phyloP scores from a whole-genome alignment of 2,329 filamentous ascomycete species.

The Triangularia setosa region DNA sequence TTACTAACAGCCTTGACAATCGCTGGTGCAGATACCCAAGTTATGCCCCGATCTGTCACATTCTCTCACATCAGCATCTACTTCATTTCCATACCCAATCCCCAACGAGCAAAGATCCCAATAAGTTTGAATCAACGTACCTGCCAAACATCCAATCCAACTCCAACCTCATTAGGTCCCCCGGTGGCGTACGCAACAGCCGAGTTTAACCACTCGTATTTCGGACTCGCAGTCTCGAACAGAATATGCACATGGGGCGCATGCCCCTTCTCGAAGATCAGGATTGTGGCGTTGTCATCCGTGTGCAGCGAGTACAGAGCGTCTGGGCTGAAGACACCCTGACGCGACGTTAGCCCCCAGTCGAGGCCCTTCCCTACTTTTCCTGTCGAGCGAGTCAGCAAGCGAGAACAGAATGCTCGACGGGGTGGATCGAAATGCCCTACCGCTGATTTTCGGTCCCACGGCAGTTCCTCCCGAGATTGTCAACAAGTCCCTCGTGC shows the following conservation, averaged over 20 bases:
- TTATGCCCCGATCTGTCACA: not conserved
- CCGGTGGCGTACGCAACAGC: slow-evolving; percentile 27
- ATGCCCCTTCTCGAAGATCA: slow-evolving; percentile 35
- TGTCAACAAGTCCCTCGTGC: slow-evolving; percentile 30
- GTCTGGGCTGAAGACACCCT: slow-evolving; percentile 37
- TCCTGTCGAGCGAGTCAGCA: slow-evolving; percentile 9
- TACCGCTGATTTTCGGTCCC: slow-evolving; percentile 33
- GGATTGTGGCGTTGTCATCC: slow-evolving; percentile 35
- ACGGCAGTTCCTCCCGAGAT: slow-evolving; percentile 36
- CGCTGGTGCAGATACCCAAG: too few species aligned
- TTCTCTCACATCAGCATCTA: not conserved
- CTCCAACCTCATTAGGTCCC: slow-evolving; percentile 14
- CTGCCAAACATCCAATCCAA: slow-evolving; percentile 26
- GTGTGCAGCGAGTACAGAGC: slow-evolving; percentile 39
- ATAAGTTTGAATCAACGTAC: slow-evolving; percentile 10
- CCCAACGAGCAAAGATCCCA: not conserved
- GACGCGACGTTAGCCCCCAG: slow-evolving; percentile 35
- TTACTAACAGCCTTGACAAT: not conserved
- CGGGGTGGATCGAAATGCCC: not conserved
- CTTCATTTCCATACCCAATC: not conserved
- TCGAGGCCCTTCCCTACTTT: slow-evolving; percentile 32
- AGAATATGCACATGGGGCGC: slow-evolving; percentile 34
- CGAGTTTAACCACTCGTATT: slow-evolving; percentile 38
- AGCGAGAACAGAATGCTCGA: not conserved
- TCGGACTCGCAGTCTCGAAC: slow-evolving; percentile 34